A percentile compares a stretch with the other conserved stretches of the same genome.
Conservation (phyloP, 441 rosid species). For the Jatropha podagrica region DNA sequence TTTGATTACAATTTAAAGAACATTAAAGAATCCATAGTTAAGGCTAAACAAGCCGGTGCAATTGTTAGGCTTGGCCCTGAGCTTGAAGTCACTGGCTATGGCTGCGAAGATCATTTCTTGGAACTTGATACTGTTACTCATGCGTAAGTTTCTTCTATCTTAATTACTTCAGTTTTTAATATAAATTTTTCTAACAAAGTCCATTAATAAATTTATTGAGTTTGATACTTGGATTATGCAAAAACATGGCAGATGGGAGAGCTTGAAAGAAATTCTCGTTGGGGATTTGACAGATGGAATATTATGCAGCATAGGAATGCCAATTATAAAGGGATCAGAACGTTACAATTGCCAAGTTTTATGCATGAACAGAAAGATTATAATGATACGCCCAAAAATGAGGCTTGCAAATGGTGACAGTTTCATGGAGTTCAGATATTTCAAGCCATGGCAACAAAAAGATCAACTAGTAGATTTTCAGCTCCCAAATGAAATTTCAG, state of each 20-base stretch:
- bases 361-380: conserved; percentile 71
- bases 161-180: neutral
- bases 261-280: conserved; percentile 76
- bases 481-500: conserved; percentile 68
- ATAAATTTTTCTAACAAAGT: neutral
- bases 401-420: conserved; percentile 94
- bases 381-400: conserved; percentile 92
- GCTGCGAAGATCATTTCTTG: conserved; percentile 96
- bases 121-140: conserved; percentile 87
- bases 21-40: conserved; percentile 68
- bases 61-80: conserved; percentile 90
- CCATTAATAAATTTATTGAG: neutral
- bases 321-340: conserved; percentile 79
- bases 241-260: conserved; percentile 69
- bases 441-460: conserved; percentile 82
- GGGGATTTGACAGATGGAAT: conserved; percentile 87
- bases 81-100: conserved; percentile 95
- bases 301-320: conserved; percentile 96
- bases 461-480: conserved; percentile 71
- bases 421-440: conserved; percentile 89
- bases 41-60: conserved; percentile 72
- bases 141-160: conserved; percentile 39
- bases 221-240: neutral
- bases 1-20: conserved; percentile 74
- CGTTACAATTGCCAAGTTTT: conserved; percentile 93